Conservation (phyloP, 345 rosid genomes). For the Corchorus capsularis region DNA sequence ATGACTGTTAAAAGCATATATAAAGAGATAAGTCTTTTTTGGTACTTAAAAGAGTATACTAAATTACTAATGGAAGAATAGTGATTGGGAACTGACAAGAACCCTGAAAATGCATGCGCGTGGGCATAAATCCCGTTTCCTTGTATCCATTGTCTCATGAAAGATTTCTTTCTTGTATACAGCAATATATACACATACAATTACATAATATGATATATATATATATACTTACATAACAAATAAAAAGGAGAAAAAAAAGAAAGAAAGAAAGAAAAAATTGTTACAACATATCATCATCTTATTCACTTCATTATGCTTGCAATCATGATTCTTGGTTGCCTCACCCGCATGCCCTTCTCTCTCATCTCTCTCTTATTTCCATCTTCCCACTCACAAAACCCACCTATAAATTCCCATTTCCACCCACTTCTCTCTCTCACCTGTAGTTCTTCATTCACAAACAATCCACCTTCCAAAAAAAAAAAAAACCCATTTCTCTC, state of each 20-base stretch:
- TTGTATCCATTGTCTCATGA: conserved; percentile 27
- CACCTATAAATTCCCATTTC: conserved; percentile 45
- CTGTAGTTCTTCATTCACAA: conserved; percentile 24
- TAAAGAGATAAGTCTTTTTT: conserved; percentile 14
- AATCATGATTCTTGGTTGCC: conserved; percentile 98
- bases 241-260: background rate
- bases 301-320: conserved; percentile 84
- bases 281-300: conserved; percentile 47
- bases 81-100: conserved; percentile 21
- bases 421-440: conserved; percentile 42
- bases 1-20: too few relatives aligned
- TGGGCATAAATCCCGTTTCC: conserved; percentile 46
- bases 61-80: conserved; percentile 12
- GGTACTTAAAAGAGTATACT: conserved; percentile 27
- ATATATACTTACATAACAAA: background rate
- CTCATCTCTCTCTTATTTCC: conserved; percentile 7
- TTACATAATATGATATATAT: too few relatives aligned
- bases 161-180: conserved; percentile 22
- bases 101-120: conserved; percentile 51
- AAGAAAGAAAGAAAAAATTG: conserved; percentile 16
- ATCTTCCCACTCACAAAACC: conserved; percentile 15
- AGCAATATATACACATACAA: background rate
- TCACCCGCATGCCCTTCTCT: conserved; percentile 87
- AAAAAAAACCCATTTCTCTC: background rate
- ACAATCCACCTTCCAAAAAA: background rate